Percentiles rank a stretch among this genome's conserved stretches.
These are phyloP conservation scores for Jasminum sambac DNA, from an alignment of 257 asterid species.

Conservation along the genomic window DNA sequence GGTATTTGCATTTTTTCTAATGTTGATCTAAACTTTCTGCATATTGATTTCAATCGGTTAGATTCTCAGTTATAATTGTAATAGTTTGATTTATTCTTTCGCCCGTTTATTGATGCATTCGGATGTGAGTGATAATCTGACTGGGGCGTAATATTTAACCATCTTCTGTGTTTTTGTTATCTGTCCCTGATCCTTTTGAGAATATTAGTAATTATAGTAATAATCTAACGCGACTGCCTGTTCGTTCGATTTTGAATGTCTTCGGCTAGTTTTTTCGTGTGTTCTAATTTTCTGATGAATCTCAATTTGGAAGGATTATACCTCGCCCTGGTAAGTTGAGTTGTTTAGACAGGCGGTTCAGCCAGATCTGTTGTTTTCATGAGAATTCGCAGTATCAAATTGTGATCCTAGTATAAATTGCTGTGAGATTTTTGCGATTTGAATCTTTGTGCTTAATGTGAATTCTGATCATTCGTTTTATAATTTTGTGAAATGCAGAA, in stretches of 20 bases:
- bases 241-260: not conserved
- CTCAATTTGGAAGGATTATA: not conserved
- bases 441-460: slow-evolving; percentile 8
- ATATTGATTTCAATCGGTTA: not conserved
- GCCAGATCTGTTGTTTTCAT: slow-evolving; percentile 26
- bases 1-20: not conserved
- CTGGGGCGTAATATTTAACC: not conserved
- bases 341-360: not conserved
- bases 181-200: not conserved
- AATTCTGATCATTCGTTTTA: not conserved
- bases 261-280: not conserved
- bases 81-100: not conserved
- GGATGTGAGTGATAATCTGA: not conserved
- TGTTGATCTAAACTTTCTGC: no score
- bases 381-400: not conserved
- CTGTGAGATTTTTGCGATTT: slow-evolving; percentile 13
- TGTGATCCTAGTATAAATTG: slow-evolving; percentile 25
- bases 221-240: not conserved
- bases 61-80: not conserved
- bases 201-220: not conserved
- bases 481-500: slow-evolving; percentile 21
- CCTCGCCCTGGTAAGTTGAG: not conserved
- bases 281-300: not conserved
- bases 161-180: not conserved
- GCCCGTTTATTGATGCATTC: not conserved